These are phyloP conservation scores for Colletotrichum nymphaeae DNA, from an alignment of 2,329 filamentous ascomycete species.

Conservation along the genomic window DNA sequence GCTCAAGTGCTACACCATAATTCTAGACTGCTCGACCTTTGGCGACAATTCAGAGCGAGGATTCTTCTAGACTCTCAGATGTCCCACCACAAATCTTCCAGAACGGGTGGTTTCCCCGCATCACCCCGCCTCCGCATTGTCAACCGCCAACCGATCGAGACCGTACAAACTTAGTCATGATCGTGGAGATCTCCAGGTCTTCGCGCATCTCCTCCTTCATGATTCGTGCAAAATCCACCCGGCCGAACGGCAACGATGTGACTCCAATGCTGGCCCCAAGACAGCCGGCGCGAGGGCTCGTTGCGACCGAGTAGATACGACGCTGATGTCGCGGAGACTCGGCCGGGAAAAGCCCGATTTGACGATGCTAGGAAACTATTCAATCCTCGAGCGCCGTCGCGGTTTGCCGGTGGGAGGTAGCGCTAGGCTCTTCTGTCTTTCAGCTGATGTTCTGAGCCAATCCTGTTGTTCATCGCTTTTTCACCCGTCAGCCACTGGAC, in stretches of 20 bases:
- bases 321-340: neutral
- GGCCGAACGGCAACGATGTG: neutral
- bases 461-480: neutral
- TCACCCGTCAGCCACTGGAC: neutral
- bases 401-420: neutral
- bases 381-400: neutral
- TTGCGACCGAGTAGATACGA: neutral
- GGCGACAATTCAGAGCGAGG: too few relatives aligned
- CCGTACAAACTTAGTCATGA: neutral
- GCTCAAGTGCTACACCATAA: too few relatives aligned
- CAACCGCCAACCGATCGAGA: neutral
- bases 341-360: conserved; percentile 21
- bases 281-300: neutral
- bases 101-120: conserved; percentile 25
- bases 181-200: neutral
- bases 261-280: neutral
- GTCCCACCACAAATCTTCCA: too few relatives aligned
- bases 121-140: neutral
- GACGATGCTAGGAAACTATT: conserved; percentile 15
- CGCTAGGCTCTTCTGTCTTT: neutral
- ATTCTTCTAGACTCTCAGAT: too few relatives aligned
- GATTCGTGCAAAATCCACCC: conserved; percentile 27
- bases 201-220: neutral
- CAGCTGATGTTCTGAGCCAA: neutral
- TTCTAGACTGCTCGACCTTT: too few relatives aligned